These are phyloP conservation scores for Helichrysum umbraculigerum DNA, from an alignment of 129 eudicot genomes.

Conservation along the genomic window DNA sequence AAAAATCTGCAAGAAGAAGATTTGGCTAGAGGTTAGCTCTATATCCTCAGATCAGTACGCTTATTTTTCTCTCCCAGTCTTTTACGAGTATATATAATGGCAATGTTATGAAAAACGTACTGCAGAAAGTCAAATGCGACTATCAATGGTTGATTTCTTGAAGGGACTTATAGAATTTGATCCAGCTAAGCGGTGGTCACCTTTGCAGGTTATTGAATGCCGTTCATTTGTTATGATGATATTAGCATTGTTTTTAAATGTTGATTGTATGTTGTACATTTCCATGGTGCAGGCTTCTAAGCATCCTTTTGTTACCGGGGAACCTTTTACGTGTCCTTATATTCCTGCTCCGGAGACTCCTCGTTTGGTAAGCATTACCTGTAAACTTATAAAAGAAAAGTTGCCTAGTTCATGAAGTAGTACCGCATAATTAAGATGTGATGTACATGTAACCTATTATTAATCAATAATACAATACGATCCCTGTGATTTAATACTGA, in stretches of 20 bases:
- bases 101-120: conserved; percentile 16
- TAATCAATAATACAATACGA: no score
- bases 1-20: conserved; percentile 77
- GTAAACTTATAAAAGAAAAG: background rate
- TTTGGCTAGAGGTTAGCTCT: conserved; percentile 58
- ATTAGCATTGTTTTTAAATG: conserved; percentile 4
- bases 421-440: background rate
- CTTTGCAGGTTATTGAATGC: conserved; percentile 69
- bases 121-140: conserved; percentile 79
- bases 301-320: conserved; percentile 98
- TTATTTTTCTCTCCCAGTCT: background rate
- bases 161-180: conserved; percentile 96
- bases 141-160: conserved; percentile 90
- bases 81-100: conserved; percentile 13
- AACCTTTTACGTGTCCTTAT: conserved; percentile 91
- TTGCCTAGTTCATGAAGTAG: background rate
- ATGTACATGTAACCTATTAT: no score
- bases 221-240: conserved; percentile 2
- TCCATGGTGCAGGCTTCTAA: conserved; percentile 77
- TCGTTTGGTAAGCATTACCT: conserved; percentile 64
- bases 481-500: no score
- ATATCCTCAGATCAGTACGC: conserved; percentile 6
- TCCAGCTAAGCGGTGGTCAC: conserved; percentile 98
- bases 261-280: conserved; percentile 16
- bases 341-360: conserved; percentile 93